Evolutionary conservation across 805 yeast species (phyloP).

Genomic region (Cyberlindnera suaveolens): DNA sequence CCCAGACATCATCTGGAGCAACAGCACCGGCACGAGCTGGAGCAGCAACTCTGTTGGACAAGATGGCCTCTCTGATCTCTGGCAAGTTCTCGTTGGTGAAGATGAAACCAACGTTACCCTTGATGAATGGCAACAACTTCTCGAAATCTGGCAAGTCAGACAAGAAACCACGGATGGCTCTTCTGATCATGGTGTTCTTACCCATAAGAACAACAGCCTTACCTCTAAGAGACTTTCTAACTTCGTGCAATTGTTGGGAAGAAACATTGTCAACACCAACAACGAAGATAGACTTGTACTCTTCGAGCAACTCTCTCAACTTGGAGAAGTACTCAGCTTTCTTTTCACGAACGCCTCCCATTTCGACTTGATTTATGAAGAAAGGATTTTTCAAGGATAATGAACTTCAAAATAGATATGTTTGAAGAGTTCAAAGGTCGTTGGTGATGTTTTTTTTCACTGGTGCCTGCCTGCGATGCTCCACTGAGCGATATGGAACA

Average conservation of each 20-base stretch:
- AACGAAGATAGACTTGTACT: slow-evolving; percentile 96
- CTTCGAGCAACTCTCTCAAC: slow-evolving; percentile 92
- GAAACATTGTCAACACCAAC: slow-evolving; percentile 99
- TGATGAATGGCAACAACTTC: slow-evolving; percentile 89
- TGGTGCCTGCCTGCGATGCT: too few relatives aligned
- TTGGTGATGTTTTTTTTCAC: slow-evolving; percentile 3
- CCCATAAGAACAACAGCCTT: slow-evolving; percentile 97
- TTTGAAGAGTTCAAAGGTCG: neutral
- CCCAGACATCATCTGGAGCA: slow-evolving; percentile 96
- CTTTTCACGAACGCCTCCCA: slow-evolving; percentile 99
- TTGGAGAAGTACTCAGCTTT: slow-evolving; percentile 92
- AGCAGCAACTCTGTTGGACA: slow-evolving; percentile 96
- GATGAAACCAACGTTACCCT: slow-evolving; percentile 99
- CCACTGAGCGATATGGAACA: too few relatives aligned
- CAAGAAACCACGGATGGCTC: slow-evolving; percentile 96
- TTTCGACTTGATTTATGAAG: slow-evolving; percentile 76
- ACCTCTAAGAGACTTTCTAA: slow-evolving; percentile 94
- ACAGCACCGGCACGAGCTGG: slow-evolving; percentile 99
- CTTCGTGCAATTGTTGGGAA: slow-evolving; percentile 99
- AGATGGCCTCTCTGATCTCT: slow-evolving; percentile 80
- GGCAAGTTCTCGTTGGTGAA: slow-evolving; percentile 97
- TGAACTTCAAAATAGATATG: neutral
- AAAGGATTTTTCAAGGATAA: slow-evolving; percentile 85
- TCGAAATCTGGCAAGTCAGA: slow-evolving; percentile 93
- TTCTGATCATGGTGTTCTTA: slow-evolving; percentile 99